These are phyloP conservation scores for Lophium mytilinum DNA, from an alignment of 495 filamentous ascomycete genomes.

Conservation along the genomic window DNA sequence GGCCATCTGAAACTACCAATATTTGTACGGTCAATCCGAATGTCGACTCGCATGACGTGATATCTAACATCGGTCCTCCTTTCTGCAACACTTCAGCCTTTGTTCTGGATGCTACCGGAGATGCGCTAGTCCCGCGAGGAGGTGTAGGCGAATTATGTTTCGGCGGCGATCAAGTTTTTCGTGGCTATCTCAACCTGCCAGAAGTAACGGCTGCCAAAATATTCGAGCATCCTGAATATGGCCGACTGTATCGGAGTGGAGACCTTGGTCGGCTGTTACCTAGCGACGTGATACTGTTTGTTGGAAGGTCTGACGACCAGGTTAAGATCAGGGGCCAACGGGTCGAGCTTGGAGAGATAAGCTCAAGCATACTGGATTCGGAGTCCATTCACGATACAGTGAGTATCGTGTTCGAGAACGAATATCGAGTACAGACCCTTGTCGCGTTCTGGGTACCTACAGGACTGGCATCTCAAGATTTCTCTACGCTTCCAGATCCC, in stretches of 20 bases:
- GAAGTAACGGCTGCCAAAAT: constrained; percentile 51
- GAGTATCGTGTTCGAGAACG: constrained; percentile 41
- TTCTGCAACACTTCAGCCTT: constrained; percentile 66
- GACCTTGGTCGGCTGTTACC: constrained; percentile 64
- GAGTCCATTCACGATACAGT: constrained; percentile 42
- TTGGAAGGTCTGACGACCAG: constrained; percentile 70
- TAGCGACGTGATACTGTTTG: constrained; percentile 61
- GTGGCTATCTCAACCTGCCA: constrained; percentile 58
- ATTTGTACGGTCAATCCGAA: constrained; percentile 57
- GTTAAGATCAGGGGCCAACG: constrained; percentile 76
- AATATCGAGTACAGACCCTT: constrained; percentile 36
- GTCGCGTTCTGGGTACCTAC: constrained; percentile 51
- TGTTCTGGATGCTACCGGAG: constrained; percentile 39
- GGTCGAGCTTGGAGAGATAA: constrained; percentile 73
- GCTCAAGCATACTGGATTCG: constrained; percentile 42
- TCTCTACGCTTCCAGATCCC: constrained; percentile 1
- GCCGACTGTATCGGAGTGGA: constrained; percentile 62
- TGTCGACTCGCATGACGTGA: constrained; percentile 36
- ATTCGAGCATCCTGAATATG: constrained; percentile 55
- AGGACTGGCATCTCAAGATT: constrained; percentile 5
- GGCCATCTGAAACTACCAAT: constrained; percentile 64
- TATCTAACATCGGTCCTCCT: constrained; percentile 56
- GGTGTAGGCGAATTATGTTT: constrained; percentile 72
- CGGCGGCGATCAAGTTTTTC: constrained; percentile 67
- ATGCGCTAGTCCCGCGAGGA: constrained; percentile 49